phyloP scores from a whole-genome alignment of 768 basidiomycete genomes.

The Clitopilus passeckerianus region DNA sequence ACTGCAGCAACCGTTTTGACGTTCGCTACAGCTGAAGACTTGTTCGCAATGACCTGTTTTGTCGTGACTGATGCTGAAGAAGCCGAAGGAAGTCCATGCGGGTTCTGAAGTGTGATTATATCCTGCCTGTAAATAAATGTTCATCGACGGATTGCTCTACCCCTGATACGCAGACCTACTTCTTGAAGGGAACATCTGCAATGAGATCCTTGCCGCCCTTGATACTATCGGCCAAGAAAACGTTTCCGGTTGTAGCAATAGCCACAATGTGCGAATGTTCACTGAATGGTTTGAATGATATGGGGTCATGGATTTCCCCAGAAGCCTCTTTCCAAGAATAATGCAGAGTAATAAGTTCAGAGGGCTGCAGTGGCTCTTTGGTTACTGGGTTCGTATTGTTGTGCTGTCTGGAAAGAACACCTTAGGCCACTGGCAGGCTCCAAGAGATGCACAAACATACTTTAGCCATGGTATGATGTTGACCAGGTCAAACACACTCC shows the following conservation, averaged over 20 bases:
- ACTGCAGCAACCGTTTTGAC: slow-evolving; percentile 21
- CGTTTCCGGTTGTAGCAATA: slow-evolving; percentile 86
- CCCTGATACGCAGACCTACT: slow-evolving; percentile 39
- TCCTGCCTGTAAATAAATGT: slow-evolving; percentile 53
- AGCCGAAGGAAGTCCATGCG: slow-evolving; percentile 63
- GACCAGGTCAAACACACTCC: slow-evolving; percentile 80
- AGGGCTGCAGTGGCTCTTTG: slow-evolving; percentile 61
- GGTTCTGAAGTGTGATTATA: slow-evolving; percentile 91
- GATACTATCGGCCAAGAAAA: slow-evolving; percentile 88
- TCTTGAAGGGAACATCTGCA: slow-evolving; percentile 79
- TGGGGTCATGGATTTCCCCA: slow-evolving; percentile 90
- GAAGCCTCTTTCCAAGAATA: slow-evolving; percentile 80
- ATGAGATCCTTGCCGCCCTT: slow-evolving; percentile 86
- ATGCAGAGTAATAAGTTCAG: slow-evolving; percentile 73
- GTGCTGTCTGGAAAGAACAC: slow-evolving; percentile 54
- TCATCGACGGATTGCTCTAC: slow-evolving; percentile 4
- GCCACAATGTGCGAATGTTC: slow-evolving; percentile 95
- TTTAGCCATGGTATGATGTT: slow-evolving; percentile 96
- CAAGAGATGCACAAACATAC: slow-evolving; percentile 34
- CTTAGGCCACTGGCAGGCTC: neutral
- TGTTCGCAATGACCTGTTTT: slow-evolving; percentile 27
- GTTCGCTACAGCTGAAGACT: slow-evolving; percentile 25
- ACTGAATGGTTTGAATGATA: slow-evolving; percentile 96
- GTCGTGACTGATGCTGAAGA: slow-evolving; percentile 18
- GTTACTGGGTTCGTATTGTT: slow-evolving; percentile 78